Evolutionary conservation across 192 early-diverging fungal genomes (phyloP).

Genomic region (Spizellomyces sp.): DNA sequence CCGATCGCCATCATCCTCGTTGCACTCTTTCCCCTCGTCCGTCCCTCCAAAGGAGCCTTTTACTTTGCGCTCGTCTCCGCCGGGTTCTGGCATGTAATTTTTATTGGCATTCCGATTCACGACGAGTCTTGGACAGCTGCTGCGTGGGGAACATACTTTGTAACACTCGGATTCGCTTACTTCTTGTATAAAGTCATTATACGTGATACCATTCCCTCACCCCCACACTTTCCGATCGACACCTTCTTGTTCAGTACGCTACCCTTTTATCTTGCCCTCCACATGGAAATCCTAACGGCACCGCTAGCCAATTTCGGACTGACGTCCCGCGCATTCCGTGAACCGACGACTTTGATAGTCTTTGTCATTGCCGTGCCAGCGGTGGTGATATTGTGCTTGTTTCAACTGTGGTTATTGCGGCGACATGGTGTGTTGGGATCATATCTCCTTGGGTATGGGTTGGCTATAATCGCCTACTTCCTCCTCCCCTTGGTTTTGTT

Average conservation of each 20-base stretch:
- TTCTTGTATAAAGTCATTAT: conserved; percentile 24
- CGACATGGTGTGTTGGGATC: conserved; percentile 29
- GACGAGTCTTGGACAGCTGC: conserved; percentile 17
- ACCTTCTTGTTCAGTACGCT: conserved; percentile 21
- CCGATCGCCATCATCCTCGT: conserved; percentile 30
- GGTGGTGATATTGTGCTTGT: conserved; percentile 14
- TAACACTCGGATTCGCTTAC: conserved; percentile 28
- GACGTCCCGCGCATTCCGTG: conserved; percentile 31
- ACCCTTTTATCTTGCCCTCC: conserved; percentile 33
- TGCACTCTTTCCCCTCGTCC: conserved; percentile 27
- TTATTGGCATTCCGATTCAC: conserved; percentile 27
- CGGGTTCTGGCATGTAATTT: conserved; percentile 32
- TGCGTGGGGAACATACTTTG: conserved; percentile 24
- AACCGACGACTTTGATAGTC: conserved; percentile 18
- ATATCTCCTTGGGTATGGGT: conserved; percentile 26
- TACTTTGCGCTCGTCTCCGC: conserved; percentile 19
- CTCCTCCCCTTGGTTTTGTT: conserved; percentile 26
- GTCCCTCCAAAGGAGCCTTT: conserved; percentile 4
- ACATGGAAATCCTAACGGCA: conserved; percentile 33
- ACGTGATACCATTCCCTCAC: conserved; percentile 10
- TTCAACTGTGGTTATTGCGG: conserved; percentile 25
- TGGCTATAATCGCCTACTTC: conserved; percentile 29
- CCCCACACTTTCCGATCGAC: conserved; percentile 32
- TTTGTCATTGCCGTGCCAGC: conserved; percentile 25
- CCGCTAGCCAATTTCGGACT: conserved; percentile 31